Conservation (phyloP, 2,329 filamentous ascomycete species). For the Pseudonectria buxi region DNA sequence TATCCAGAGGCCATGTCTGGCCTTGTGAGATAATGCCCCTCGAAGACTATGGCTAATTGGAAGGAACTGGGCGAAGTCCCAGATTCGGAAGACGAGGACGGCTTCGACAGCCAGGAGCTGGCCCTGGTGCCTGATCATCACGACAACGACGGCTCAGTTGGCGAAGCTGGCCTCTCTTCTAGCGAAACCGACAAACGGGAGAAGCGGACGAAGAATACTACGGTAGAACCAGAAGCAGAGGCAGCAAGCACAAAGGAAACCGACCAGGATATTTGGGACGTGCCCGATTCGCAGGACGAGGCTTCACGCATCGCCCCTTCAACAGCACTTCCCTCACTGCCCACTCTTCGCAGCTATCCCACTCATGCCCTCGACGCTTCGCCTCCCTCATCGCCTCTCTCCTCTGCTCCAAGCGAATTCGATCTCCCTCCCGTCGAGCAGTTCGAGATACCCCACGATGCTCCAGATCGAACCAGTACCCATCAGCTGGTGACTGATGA, state of each 20-base stretch:
- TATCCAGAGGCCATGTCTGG: conserved; percentile 5
- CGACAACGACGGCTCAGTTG: neutral
- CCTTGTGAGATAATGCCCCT: conserved; percentile 22
- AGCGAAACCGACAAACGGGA: too few relatives aligned
- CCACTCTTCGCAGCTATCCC: conserved; percentile 1
- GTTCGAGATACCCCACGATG: conserved; percentile 7
- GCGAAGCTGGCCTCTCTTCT: too few relatives aligned
- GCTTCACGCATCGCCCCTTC: conserved; percentile 1
- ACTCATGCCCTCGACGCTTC: conserved; percentile 6
- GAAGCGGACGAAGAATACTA: conserved; percentile 1
- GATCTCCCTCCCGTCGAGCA: conserved; percentile 16
- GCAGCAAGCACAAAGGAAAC: conserved; percentile 1
- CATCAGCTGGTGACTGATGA: conserved; percentile 16
- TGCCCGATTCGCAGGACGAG: conserved; percentile 27
- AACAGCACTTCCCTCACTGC: conserved; percentile 3
- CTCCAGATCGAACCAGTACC: neutral
- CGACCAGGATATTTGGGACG: conserved; percentile 28
- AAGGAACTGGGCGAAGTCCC: conserved; percentile 45
- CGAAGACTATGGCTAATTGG: conserved; percentile 38
- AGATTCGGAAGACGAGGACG: conserved; percentile 44
- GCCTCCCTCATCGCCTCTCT: conserved; percentile 28
- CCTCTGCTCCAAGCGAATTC: conserved; percentile 25
- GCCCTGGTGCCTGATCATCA: conserved; percentile 3
- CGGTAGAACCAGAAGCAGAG: too few relatives aligned
- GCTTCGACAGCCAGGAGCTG: conserved; percentile 31